These are phyloP conservation scores for Monosporascus sp. DNA, from an alignment of 2,329 filamentous ascomycete genomes.

Conservation along the genomic window DNA sequence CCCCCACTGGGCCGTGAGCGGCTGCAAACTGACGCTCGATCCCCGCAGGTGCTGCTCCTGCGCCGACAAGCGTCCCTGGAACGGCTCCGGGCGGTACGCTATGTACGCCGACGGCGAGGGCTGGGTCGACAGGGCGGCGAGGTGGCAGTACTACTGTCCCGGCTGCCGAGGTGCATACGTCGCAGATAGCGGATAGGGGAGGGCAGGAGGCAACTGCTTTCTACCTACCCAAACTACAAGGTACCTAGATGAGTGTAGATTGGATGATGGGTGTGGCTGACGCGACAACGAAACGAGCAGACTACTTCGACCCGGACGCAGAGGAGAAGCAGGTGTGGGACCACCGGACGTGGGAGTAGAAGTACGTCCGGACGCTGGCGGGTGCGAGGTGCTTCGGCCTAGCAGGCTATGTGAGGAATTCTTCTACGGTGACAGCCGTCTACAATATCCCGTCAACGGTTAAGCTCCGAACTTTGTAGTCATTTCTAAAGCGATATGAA, in stretches of 20 bases:
- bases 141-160: slow-evolving; percentile 14
- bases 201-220: no score
- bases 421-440: no score
- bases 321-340: slow-evolving; percentile 1
- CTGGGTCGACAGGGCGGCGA: slow-evolving; percentile 8
- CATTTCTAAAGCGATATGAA: no score
- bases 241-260: background rate
- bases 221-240: background rate
- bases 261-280: no score
- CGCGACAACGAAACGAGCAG: background rate
- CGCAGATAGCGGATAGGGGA: no score
- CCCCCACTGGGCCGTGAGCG: slow-evolving; percentile 5
- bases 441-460: no score
- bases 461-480: no score
- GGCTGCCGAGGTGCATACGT: slow-evolving; percentile 5
- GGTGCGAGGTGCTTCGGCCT: slow-evolving; percentile 8
- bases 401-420: no score
- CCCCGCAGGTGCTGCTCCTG: slow-evolving; percentile 11
- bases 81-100: slow-evolving; percentile 9
- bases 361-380: slow-evolving; percentile 5
- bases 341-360: slow-evolving; percentile 8
- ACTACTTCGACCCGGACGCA: slow-evolving; percentile 7
- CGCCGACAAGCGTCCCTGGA: slow-evolving; percentile 6
- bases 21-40: slow-evolving; percentile 1
- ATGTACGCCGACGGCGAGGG: slow-evolving; percentile 11